Conservation (phyloP, 257 asterid species). For the Penstemon barbatus region DNA sequence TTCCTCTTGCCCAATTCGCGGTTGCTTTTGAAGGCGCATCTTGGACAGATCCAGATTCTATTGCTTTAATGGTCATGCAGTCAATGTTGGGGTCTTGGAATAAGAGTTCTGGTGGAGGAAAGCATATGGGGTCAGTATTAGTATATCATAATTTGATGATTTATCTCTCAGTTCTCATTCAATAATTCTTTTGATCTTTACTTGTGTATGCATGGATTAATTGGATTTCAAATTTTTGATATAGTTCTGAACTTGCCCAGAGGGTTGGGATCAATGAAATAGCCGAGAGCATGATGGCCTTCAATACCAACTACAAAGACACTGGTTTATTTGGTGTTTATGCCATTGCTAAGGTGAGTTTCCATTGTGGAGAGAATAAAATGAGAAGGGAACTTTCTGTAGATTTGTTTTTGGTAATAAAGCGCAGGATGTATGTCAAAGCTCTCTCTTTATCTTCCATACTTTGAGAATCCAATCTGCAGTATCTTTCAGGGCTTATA, state of each 20-base stretch:
- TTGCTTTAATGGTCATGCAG: conserved; percentile 88
- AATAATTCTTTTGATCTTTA: conserved; percentile 2
- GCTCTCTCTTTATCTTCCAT: neutral
- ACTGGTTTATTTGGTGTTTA: conserved; percentile 89
- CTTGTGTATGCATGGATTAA: conserved; percentile 15
- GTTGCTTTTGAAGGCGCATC: conserved; percentile 94
- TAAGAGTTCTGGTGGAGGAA: conserved; percentile 71
- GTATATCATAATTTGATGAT: neutral
- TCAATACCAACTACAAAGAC: conserved; percentile 84
- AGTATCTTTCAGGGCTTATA: conserved; percentile 5
- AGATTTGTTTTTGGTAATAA: neutral
- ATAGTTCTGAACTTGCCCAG: conserved; percentile 77
- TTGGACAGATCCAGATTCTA: conserved; percentile 83
- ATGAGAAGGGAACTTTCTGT: neutral
- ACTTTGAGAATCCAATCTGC: neutral
- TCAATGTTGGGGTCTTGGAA: conserved; percentile 83
- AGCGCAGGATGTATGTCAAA: neutral
- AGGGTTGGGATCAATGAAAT: conserved; percentile 68
- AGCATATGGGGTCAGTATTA: conserved; percentile 78
- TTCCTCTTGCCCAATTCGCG: conserved; percentile 76
- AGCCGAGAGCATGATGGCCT: conserved; percentile 92
- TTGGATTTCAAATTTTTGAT: conserved; percentile 28
- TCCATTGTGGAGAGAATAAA: neutral
- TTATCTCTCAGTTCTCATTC: neutral
- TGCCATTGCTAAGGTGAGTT: conserved; percentile 79